Evolutionary conservation across 148 eudicot genomes (phyloP).

Genomic region (Rhododendron simsii): DNA sequence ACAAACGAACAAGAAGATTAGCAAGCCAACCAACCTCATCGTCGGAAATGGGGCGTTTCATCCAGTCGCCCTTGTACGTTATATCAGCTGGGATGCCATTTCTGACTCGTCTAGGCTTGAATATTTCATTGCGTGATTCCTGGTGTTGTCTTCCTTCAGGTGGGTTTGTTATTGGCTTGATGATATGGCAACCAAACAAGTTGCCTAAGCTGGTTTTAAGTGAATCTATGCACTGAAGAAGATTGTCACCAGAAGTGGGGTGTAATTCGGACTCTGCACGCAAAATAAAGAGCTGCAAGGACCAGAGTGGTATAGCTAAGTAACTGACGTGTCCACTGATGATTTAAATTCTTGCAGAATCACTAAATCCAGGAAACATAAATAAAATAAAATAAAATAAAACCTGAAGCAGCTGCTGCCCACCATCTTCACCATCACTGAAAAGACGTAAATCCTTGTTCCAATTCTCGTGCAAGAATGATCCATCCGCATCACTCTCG

Average conservation of each 20-base stretch:
- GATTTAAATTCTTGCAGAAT: neutral
- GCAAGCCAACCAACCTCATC: constrained; percentile 96
- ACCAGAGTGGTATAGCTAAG: constrained; percentile 4
- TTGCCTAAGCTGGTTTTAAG: constrained; percentile 45
- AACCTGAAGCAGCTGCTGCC: constrained; percentile 92
- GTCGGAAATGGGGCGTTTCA: constrained; percentile 76
- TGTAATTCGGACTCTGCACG: constrained; percentile 92
- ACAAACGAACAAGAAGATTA: constrained; percentile 52
- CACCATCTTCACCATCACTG: constrained; percentile 81
- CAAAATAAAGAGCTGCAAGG: constrained; percentile 70
- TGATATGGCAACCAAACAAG: constrained; percentile 53
- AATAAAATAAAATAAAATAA: neutral
- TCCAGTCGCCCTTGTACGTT: constrained; percentile 89
- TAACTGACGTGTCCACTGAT: neutral
- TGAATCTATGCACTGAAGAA: constrained; percentile 45
- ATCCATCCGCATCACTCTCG: constrained; percentile 91
- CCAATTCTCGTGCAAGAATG: constrained; percentile 94
- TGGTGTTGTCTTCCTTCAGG: constrained; percentile 33
- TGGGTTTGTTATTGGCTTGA: constrained; percentile 26
- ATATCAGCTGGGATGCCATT: constrained; percentile 33
- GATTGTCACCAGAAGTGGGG: constrained; percentile 54
- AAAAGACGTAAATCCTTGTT: constrained; percentile 80
- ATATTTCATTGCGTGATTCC: constrained; percentile 59
- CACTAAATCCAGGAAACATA: neutral
- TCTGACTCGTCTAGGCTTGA: constrained; percentile 59